phyloP scores from a whole-genome alignment of 805 yeast genomes.

The Candida boidinii region DNA sequence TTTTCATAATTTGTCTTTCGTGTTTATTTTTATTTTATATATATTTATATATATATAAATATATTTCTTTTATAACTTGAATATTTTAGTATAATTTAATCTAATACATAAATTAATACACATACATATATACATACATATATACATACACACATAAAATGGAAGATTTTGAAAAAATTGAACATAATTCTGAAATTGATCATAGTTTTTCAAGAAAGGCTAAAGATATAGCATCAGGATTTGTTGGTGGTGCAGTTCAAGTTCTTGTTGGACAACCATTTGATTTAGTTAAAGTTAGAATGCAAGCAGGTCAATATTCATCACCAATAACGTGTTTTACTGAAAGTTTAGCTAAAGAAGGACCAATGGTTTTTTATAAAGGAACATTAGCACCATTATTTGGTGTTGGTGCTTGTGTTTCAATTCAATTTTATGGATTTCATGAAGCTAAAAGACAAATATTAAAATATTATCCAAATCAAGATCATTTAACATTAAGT shows the following conservation, averaged over 20 bases:
- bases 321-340: conserved; percentile 43
- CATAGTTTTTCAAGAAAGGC: conserved; percentile 33
- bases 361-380: conserved; percentile 52
- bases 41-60: no score
- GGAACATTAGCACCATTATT: conserved; percentile 64
- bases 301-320: conserved; percentile 59
- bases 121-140: no score
- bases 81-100: no score
- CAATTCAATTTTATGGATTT: conserved; percentile 63
- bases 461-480: conserved; percentile 18
- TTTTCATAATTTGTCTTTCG: no score
- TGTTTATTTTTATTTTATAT: no score
- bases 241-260: conserved; percentile 47
- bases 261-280: conserved; percentile 58
- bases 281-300: conserved; percentile 61
- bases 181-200: conserved; percentile 15
- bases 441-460: conserved; percentile 60
- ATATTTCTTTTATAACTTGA: no score
- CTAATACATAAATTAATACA: no score
- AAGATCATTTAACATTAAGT: conserved; percentile 33
- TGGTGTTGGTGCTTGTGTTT: conserved; percentile 65
- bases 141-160: no score
- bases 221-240: conserved; percentile 46
- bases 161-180: no score
- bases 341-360: conserved; percentile 50